Evolutionary conservation across 768 basidiomycete genomes (phyloP).

Genomic region (Arthromyces matolae): DNA sequence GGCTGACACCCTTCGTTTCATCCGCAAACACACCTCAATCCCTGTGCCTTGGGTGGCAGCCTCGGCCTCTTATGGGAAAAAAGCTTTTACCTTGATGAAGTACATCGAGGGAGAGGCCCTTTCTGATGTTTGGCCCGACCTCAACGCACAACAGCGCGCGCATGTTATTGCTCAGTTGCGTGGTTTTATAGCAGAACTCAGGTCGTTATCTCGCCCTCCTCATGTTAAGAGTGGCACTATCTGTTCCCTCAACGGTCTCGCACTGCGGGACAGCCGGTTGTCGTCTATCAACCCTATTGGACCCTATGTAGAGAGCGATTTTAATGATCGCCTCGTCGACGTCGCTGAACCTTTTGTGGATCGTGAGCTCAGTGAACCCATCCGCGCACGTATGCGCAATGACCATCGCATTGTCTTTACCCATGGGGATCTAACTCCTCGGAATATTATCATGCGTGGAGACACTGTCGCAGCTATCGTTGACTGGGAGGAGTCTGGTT

Average conservation of each 20-base stretch:
- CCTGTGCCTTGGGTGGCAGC: constrained; percentile 6
- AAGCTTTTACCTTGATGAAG: constrained; percentile 7
- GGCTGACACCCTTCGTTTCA: constrained; percentile 8
- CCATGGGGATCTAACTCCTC: constrained; percentile 40
- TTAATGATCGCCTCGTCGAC: constrained; percentile 7
- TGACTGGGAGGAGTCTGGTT: constrained; percentile 32
- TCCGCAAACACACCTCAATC: constrained; percentile 8
- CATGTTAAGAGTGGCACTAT: background rate
- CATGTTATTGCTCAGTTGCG: constrained; percentile 6
- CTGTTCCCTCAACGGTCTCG: constrained; percentile 7
- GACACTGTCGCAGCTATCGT: constrained; percentile 25
- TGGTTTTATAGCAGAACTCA: constrained; percentile 4
- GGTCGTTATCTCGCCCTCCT: constrained; percentile 1
- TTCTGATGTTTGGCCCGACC: background rate
- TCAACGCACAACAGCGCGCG: constrained; percentile 8
- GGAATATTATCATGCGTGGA: constrained; percentile 36
- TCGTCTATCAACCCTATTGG: background rate
- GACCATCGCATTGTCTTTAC: constrained; percentile 22
- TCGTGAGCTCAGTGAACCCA: constrained; percentile 2
- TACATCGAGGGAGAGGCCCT: constrained; percentile 1
- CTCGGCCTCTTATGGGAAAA: constrained; percentile 1
- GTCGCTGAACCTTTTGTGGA: constrained; percentile 7
- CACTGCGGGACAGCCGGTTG: constrained; percentile 7
- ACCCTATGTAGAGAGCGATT: constrained; percentile 6
- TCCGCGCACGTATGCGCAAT: constrained; percentile 5